Base-by-base conservation (phyloP, 106 monocot genomes). In the Dendrobium officinale region DNA sequence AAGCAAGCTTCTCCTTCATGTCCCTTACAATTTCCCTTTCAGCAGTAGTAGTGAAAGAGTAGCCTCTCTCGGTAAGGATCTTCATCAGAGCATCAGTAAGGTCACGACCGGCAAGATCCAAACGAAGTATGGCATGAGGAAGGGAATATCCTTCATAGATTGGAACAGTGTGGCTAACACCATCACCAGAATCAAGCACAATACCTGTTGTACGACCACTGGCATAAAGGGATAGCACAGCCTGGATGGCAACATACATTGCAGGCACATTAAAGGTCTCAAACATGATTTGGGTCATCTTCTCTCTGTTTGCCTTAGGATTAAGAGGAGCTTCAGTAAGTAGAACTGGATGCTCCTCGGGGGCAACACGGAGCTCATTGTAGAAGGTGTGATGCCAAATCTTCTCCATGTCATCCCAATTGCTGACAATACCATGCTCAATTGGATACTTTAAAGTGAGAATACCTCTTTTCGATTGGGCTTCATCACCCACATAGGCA, bases 1-100 rank as follows among this genome's bases (percentile, higher is more conserved):
- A 83, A n/a, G 83, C 83, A 24, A 83, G 83, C 78, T 83, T 83
- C 73, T 83, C 83, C 72, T 83, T 83, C 20, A 83, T 41, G 42
- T 83, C 83, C 22, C 83, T 78, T 15, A 78, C 83, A 73, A 83
- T 83, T 83, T 83, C 83, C 51, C 81, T 43, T 40, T 81, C 81
- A 17, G 82, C 82, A 10, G 82, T 82, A 18, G 82, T 82, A 47
- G 82, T 82, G 82, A 82, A 82, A 7, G 77, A 66, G 29, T 82
- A 82, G 20, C 82, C 82, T 66, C 82, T 75, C 82, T 82, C 82
- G 27, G 82, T 82, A 20, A 82, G 77, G 44, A 82, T 82, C 77
- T 82, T 82, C 82, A 82, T 82, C 58, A 82, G 77, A 29, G 82
- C 75, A 67, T 82, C 82, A 27, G 82, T 82, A 16, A 83, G 79